phyloP scores from a whole-genome alignment of 305 asterid species.

The Solanum hybrid region DNA sequence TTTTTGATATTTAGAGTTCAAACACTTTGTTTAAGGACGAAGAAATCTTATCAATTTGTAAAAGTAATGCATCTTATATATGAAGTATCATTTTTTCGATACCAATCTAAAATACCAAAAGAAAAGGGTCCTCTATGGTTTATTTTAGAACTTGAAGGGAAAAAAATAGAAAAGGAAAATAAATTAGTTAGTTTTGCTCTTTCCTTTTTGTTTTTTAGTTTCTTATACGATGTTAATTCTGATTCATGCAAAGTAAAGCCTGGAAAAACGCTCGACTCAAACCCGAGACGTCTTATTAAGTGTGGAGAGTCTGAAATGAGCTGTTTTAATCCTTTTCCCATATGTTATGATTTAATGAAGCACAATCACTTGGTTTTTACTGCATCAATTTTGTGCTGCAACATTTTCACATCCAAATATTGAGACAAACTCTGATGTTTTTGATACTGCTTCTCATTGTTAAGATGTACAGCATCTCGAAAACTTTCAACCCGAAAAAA shows the following conservation, averaged over 20 bases:
- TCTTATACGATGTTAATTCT: background rate
- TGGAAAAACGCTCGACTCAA: background rate
- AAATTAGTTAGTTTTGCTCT: background rate
- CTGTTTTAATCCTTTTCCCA: background rate
- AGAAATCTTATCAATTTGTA: background rate
- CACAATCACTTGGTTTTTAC: background rate
- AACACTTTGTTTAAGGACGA: background rate
- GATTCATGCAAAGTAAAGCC: background rate
- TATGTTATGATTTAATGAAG: background rate
- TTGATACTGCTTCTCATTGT: background rate
- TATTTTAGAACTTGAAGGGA: background rate
- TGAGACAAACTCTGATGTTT: background rate
- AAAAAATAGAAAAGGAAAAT: no score
- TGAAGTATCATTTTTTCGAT: background rate
- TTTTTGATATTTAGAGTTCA: background rate
- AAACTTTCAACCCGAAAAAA: background rate
- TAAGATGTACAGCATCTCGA: background rate
- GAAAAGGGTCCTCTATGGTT: background rate
- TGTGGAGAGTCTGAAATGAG: background rate
- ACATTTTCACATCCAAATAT: background rate
- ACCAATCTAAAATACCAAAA: background rate
- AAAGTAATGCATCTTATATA: background rate
- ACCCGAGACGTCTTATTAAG: background rate
- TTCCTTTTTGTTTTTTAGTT: background rate
- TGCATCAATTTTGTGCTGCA: constrained; percentile 3